These are phyloP conservation scores for Aspergillus transmontanensis DNA, from an alignment of 2,329 filamentous ascomycete genomes.

Conservation along the genomic window DNA sequence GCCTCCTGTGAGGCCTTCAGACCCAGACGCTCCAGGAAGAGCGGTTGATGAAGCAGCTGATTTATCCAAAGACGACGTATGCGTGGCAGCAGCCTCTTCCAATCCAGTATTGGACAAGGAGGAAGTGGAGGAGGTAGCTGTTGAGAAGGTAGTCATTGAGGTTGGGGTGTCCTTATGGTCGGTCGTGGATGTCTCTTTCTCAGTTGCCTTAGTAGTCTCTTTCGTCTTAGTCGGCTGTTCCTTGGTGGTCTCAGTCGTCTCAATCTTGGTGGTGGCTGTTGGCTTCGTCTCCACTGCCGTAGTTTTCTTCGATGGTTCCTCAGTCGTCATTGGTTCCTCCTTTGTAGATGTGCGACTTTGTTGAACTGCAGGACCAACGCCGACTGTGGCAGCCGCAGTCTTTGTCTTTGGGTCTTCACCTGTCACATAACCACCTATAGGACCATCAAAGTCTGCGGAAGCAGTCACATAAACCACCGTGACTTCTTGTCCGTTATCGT, in stretches of 20 bases:
- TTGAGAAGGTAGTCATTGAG: constrained; percentile 23
- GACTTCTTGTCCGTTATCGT: constrained; percentile 19
- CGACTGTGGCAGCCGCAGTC: constrained; percentile 17
- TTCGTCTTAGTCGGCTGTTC: constrained; percentile 10
- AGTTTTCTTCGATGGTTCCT: constrained; percentile 11
- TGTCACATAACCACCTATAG: constrained; percentile 53
- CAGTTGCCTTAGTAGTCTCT: constrained; percentile 17
- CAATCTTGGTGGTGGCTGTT: constrained; percentile 15
- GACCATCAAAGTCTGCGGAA: constrained; percentile 54
- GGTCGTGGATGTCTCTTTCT: constrained; percentile 15
- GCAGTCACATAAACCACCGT: constrained; percentile 56
- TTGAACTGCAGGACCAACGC: constrained; percentile 34
- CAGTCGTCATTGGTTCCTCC: constrained; percentile 13
- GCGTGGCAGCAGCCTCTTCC: constrained; percentile 19
- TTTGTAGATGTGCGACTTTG: constrained; percentile 12
- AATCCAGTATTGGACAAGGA: constrained; percentile 19
- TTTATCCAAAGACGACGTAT: constrained; percentile 15
- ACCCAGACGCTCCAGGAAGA: constrained; percentile 24
- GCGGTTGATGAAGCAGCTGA: constrained; percentile 29
- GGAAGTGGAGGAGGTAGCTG: constrained; percentile 25
- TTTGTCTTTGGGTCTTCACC: constrained; percentile 17
- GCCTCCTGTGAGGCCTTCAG: constrained; percentile 45
- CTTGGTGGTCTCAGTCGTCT: constrained; percentile 7
- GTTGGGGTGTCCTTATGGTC: constrained; percentile 17
- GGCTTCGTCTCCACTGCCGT: constrained; percentile 16